Evolutionary conservation across 2,329 filamentous ascomycete genomes (phyloP).

Genomic region (Aureobasidium sp.): DNA sequence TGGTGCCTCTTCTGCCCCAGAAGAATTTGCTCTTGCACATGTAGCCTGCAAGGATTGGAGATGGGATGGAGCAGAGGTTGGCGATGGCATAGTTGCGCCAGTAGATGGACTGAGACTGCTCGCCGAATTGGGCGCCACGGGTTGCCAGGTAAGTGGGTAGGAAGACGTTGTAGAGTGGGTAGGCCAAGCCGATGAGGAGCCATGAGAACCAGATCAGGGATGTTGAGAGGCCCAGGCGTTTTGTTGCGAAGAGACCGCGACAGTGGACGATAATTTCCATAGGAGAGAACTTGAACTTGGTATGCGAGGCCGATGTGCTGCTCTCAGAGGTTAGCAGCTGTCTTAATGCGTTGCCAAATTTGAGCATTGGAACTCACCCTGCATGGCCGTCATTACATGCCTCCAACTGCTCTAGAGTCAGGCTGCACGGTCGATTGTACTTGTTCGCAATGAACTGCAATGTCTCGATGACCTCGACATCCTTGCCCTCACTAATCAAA

Average conservation of each 20-base stretch:
- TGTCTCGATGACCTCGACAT: slow-evolving; percentile 44
- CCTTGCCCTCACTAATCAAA: slow-evolving; percentile 47
- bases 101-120: slow-evolving; percentile 48
- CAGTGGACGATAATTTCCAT: slow-evolving; percentile 48
- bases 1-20: slow-evolving; percentile 54
- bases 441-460: slow-evolving; percentile 45
- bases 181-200: slow-evolving; percentile 64
- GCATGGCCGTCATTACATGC: slow-evolving; percentile 36
- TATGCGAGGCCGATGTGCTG: slow-evolving; percentile 22
- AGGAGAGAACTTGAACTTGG: slow-evolving; percentile 29
- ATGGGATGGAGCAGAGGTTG: slow-evolving; percentile 60
- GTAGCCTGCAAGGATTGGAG: slow-evolving; percentile 61
- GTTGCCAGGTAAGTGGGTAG: slow-evolving; percentile 56
- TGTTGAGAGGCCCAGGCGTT: slow-evolving; percentile 54
- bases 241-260: slow-evolving; percentile 57
- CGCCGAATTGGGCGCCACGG: slow-evolving; percentile 51
- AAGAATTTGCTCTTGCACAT: slow-evolving; percentile 52
- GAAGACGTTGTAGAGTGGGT: slow-evolving; percentile 71
- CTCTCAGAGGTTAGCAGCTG: neutral
- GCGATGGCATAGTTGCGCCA: slow-evolving; percentile 70
- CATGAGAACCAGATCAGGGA: slow-evolving; percentile 61
- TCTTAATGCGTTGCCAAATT: neutral
- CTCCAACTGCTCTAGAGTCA: slow-evolving; percentile 45
- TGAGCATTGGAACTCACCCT: neutral
- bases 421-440: slow-evolving; percentile 46